Conservation (phyloP, 2,329 filamentous ascomycete species). For the Scedosporium dehoogii region DNA sequence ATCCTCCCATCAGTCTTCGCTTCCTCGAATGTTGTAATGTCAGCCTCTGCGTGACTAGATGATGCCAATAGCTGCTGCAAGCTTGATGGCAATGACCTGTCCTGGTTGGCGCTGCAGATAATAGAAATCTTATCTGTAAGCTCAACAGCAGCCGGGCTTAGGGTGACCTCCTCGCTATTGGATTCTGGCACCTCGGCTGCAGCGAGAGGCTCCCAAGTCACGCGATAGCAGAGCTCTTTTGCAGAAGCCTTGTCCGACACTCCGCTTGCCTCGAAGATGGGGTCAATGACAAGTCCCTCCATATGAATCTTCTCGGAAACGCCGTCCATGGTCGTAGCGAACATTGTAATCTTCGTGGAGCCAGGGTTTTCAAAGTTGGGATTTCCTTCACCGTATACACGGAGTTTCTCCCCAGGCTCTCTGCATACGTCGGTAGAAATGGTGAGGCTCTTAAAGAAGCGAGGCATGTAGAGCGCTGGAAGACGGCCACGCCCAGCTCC, state of each 20-base stretch:
- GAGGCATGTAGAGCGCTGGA: conserved; percentile 26
- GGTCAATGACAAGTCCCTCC: conserved; percentile 13
- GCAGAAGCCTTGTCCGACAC: conserved; percentile 8
- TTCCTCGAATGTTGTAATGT: not conserved
- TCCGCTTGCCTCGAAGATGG: conserved; percentile 17
- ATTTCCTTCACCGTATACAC: conserved; percentile 17
- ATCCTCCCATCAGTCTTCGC: conserved; percentile 7
- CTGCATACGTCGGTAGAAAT: conserved; percentile 16
- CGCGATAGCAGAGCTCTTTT: conserved; percentile 29
- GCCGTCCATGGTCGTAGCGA: conserved; percentile 19
- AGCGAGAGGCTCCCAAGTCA: conserved; percentile 31
- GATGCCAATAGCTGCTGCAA: not conserved
- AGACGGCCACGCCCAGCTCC: conserved; percentile 21
- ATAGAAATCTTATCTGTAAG: not conserved
- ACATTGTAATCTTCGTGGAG: conserved; percentile 23
- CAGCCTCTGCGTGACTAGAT: not conserved
- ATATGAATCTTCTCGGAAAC: conserved; percentile 22
- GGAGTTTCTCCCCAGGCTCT: conserved; percentile 17
- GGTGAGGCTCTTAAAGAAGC: conserved; percentile 20
- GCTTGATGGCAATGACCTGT: not conserved
- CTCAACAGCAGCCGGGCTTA: not conserved
- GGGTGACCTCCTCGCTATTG: not conserved
- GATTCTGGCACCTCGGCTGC: not conserved
- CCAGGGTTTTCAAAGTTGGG: conserved; percentile 14
- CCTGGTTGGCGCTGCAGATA: not conserved